Conservation (phyloP, 1,139 yeast species). For the Sugiyamaella paludigena region DNA sequence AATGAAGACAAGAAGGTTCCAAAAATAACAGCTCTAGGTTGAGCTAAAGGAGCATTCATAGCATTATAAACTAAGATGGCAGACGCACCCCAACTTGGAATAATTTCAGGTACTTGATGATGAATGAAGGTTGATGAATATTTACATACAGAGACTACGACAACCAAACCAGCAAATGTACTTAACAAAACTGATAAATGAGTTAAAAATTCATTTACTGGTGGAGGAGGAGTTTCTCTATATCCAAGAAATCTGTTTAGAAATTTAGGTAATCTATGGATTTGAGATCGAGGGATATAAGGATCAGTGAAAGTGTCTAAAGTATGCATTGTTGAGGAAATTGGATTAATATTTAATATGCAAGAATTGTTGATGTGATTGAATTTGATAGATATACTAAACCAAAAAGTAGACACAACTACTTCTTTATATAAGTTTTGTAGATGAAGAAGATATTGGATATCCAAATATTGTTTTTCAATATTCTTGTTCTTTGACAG, state of each 20-base stretch:
- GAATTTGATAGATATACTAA: no score
- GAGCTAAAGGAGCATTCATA: constrained; percentile 58
- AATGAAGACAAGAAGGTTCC: constrained; percentile 58
- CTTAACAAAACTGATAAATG: constrained; percentile 27
- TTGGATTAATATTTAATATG: constrained; percentile 1
- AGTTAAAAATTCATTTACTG: constrained; percentile 9
- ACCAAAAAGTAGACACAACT: neutral
- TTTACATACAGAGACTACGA: constrained; percentile 52
- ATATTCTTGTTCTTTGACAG: no score
- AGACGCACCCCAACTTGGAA: constrained; percentile 64
- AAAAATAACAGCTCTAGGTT: constrained; percentile 58
- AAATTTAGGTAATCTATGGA: constrained; percentile 24
- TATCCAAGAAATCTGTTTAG: constrained; percentile 27
- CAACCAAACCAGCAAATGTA: constrained; percentile 53
- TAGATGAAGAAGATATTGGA: no score
- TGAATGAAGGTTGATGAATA: constrained; percentile 48
- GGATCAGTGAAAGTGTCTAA: constrained; percentile 5
- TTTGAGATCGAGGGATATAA: constrained; percentile 24
- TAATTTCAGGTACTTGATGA: constrained; percentile 52
- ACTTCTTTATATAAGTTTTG: neutral
- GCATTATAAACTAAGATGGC: constrained; percentile 63
- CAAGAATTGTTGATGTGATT: no score
- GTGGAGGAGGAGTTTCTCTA: constrained; percentile 1
- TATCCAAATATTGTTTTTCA: no score
- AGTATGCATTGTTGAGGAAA: constrained; percentile 17